Evolutionary conservation across 208 protist species (phyloP).

Genomic region (Herpetomonas samuelpessoai): DNA sequence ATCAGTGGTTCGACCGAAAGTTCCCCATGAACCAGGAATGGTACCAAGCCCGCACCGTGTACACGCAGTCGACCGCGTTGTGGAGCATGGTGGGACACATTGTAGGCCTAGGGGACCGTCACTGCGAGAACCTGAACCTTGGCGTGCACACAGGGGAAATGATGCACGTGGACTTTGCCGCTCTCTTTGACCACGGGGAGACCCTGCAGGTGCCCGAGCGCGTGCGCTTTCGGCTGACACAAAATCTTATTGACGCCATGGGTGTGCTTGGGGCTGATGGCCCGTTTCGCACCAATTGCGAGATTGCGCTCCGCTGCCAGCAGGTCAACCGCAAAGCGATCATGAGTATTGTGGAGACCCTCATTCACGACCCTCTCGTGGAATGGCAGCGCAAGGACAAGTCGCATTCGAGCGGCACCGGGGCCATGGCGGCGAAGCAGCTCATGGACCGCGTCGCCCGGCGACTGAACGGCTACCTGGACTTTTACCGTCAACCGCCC

Average conservation of each 20-base stretch:
- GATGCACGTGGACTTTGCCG: conserved; percentile 96
- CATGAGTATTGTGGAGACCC: conserved; percentile 94
- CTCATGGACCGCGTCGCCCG: conserved; percentile 74
- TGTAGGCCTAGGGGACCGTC: conserved; percentile 93
- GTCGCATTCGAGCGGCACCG: conserved; percentile 15
- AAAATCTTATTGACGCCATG: conserved; percentile 96
- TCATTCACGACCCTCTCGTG: conserved; percentile 96
- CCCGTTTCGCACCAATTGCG: conserved; percentile 84
- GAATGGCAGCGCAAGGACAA: conserved; percentile 77
- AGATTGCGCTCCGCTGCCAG: conserved; percentile 86
- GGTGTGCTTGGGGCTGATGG: conserved; percentile 93
- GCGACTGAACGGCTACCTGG: conserved; percentile 77
- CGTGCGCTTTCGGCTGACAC: conserved; percentile 97
- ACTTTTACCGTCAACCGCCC: conserved; percentile 64
- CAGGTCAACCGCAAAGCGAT: conserved; percentile 92
- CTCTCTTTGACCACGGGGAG: conserved; percentile 97
- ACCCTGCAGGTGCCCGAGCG: conserved; percentile 91
- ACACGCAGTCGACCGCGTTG: conserved; percentile 86
- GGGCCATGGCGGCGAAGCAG: too few relatives aligned
- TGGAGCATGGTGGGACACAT: conserved; percentile 97
- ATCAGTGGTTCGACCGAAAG: conserved; percentile 90
- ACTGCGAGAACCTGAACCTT: conserved; percentile 96
- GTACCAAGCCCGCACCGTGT: conserved; percentile 87
- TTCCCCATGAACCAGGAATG: conserved; percentile 90
- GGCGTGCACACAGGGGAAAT: conserved; percentile 81